Evolutionary conservation across 2,329 filamentous ascomycete genomes (phyloP).

Genomic region (Fusarium devonianum): DNA sequence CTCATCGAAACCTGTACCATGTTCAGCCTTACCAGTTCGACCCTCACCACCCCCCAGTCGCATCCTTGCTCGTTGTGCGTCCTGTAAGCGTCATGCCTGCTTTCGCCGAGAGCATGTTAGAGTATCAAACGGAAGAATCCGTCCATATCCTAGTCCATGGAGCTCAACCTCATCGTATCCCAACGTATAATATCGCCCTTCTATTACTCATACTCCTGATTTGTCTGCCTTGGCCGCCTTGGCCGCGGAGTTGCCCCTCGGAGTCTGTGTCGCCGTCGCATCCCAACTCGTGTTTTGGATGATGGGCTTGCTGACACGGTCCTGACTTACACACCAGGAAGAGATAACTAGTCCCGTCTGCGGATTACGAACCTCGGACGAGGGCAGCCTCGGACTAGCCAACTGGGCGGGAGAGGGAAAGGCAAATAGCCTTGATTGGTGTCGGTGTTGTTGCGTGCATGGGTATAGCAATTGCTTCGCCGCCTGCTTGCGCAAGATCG

Average conservation of each 20-base stretch:
- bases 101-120: too few species aligned
- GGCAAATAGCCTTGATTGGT: neutral
- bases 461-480: slow-evolving; percentile 11
- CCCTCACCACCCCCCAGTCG: slow-evolving; percentile 32
- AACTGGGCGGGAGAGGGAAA: slow-evolving; percentile 1
- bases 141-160: slow-evolving; percentile 9
- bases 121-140: slow-evolving; percentile 19
- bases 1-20: slow-evolving; percentile 33
- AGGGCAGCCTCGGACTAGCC: neutral
- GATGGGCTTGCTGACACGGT: slow-evolving; percentile 29
- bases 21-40: slow-evolving; percentile 41
- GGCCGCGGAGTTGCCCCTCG: slow-evolving; percentile 6
- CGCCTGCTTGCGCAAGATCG: slow-evolving; percentile 16
- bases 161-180: slow-evolving; percentile 1
- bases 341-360: too few species aligned
- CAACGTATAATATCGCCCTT: slow-evolving; percentile 12
- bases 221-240: slow-evolving; percentile 4
- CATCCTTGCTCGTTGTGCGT: slow-evolving; percentile 31
- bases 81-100: slow-evolving; percentile 21
- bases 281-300: slow-evolving; percentile 18
- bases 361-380: too few species aligned
- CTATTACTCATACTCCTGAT: slow-evolving; percentile 5
- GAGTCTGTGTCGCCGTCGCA: slow-evolving; percentile 8
- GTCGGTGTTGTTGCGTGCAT: slow-evolving; percentile 2
- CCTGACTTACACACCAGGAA: slow-evolving; percentile 27